Evolutionary conservation across 192 early-diverging fungal genomes (phyloP).

Genomic region (Glomus cerebriforme): DNA sequence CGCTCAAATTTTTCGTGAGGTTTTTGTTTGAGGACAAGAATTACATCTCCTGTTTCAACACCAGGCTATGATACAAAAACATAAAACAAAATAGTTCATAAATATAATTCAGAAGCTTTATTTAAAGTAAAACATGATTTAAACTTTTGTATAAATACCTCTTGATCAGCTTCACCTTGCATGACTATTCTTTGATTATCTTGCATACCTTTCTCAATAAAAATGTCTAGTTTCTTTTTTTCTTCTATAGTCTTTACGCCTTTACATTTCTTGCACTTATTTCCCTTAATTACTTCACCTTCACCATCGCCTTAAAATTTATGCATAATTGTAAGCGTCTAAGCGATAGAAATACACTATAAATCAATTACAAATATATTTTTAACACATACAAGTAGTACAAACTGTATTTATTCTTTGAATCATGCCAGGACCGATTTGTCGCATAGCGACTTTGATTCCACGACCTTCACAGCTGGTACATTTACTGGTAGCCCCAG

Average conservation of each 20-base stretch:
- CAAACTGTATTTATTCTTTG: conserved; percentile 88
- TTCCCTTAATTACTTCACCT: conserved; percentile 83
- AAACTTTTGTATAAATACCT: conserved; percentile 33
- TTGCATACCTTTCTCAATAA: conserved; percentile 92
- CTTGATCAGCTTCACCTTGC: conserved; percentile 93
- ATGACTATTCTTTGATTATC: conserved; percentile 90
- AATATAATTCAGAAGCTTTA: neutral
- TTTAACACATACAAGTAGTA: conserved; percentile 59
- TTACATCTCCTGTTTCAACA: conserved; percentile 86
- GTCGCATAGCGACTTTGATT: conserved; percentile 74
- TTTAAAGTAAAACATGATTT: neutral
- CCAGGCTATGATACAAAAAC: conserved; percentile 60
- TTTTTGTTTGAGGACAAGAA: conserved; percentile 88
- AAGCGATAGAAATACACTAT: neutral
- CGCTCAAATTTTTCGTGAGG: conserved; percentile 79
- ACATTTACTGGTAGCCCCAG: conserved; percentile 71
- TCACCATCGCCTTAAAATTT: conserved; percentile 56
- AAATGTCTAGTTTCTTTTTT: conserved; percentile 89
- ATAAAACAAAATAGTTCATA: neutral
- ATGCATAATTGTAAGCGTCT: neutral
- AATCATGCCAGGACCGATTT: conserved; percentile 88
- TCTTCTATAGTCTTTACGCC: conserved; percentile 82
- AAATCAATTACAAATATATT: neutral
- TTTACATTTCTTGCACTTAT: conserved; percentile 92
- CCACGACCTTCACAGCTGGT: conserved; percentile 78